Percentiles rank a stretch among this genome's conserved stretches.
These are phyloP conservation scores for Dryas alaskensis DNA, from an alignment of 306 rosid species.

Conservation along the genomic window DNA sequence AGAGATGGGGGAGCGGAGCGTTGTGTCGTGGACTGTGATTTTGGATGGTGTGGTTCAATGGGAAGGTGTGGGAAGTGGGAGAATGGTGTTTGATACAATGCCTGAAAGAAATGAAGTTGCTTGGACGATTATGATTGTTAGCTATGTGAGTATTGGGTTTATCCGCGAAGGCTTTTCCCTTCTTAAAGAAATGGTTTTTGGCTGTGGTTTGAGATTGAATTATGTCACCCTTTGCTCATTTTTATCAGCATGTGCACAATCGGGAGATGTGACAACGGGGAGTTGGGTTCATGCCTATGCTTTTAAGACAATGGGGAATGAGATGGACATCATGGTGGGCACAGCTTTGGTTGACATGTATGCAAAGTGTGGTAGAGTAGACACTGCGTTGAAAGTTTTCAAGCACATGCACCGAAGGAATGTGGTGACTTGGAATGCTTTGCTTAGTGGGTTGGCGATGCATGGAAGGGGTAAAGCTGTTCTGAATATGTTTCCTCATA, in stretches of 20 bases:
- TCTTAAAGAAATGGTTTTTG: constrained; percentile 53
- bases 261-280: constrained; percentile 51
- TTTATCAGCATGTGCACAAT: constrained; percentile 56
- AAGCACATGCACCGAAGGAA: constrained; percentile 45
- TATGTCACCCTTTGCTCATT: constrained; percentile 53
- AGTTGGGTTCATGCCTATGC: constrained; percentile 72
- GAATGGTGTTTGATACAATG: constrained; percentile 60
- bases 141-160: constrained; percentile 51
- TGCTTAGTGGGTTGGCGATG: constrained; percentile 75
- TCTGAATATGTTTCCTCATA: constrained; percentile 45
- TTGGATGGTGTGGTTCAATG: constrained; percentile 57
- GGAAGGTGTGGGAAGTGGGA: constrained; percentile 62
- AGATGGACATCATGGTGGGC: constrained; percentile 51
- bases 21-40: constrained; percentile 75
- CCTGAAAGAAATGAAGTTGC: constrained; percentile 72
- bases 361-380: constrained; percentile 65
- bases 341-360: constrained; percentile 74
- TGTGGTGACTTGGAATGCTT: constrained; percentile 73
- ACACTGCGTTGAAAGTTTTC: constrained; percentile 42
- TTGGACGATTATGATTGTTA: constrained; percentile 71
- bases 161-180: constrained; percentile 44
- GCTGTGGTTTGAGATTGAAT: constrained; percentile 44
- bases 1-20: constrained; percentile 47
- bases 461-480: constrained; percentile 53
- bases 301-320: constrained; percentile 45